A percentile compares a stretch with the other conserved stretches of the same genome.
These are phyloP conservation scores for Vitis riparia DNA, from an alignment of 164 flowering plant genomes.

Conservation along the genomic window DNA sequence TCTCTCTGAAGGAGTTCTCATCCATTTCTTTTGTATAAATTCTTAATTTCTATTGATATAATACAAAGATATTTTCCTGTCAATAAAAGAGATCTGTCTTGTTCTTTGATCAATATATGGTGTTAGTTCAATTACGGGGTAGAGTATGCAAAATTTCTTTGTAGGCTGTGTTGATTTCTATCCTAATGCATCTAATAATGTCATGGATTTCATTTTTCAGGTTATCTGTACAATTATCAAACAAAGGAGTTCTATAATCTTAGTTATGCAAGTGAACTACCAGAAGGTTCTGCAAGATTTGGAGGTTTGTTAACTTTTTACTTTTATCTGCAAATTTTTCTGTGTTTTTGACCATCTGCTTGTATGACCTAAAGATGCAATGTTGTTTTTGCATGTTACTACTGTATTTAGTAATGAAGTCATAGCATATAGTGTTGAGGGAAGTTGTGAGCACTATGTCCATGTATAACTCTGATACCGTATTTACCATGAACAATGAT, in stretches of 20 bases:
- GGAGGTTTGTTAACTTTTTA: conserved; percentile 58
- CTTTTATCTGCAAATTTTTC: background rate
- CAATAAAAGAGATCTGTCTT: background rate
- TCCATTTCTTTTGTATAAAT: too few relatives aligned
- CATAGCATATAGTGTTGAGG: too few relatives aligned
- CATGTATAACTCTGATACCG: too few relatives aligned
- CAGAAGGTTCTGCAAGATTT: conserved; percentile 64
- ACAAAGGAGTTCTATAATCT: conserved; percentile 92
- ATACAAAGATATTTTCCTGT: too few relatives aligned
- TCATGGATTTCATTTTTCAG: conserved; percentile 43
- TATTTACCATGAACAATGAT: too few relatives aligned
- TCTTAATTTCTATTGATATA: too few relatives aligned
- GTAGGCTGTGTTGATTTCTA: background rate
- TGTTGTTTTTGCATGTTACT: background rate
- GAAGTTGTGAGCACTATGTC: too few relatives aligned
- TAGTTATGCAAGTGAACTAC: conserved; percentile 74
- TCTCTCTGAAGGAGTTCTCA: too few relatives aligned
- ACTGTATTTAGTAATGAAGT: background rate
- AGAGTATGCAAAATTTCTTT: background rate
- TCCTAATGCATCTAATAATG: background rate
- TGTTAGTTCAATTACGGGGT: background rate
- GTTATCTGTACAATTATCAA: conserved; percentile 84
- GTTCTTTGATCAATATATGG: background rate
- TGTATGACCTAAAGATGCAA: background rate
- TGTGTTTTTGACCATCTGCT: background rate